phyloP scores from a whole-genome alignment of 495 filamentous ascomycete genomes.

The Xylaria cubensis region DNA sequence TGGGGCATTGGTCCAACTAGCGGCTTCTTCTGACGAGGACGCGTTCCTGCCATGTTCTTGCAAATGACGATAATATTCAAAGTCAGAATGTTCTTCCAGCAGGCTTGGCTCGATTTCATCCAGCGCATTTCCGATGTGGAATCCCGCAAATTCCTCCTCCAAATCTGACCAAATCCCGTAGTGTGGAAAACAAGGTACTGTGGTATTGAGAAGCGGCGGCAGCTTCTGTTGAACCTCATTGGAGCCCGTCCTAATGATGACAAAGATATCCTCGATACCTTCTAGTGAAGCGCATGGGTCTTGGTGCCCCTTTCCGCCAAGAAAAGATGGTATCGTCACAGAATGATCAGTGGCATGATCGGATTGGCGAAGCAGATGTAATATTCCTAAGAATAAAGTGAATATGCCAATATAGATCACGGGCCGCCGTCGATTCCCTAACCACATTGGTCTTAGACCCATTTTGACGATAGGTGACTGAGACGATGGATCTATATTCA shows the following conservation, averaged over 20 bases:
- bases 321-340: neutral
- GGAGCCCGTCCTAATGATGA: conserved; percentile 22
- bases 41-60: conserved; percentile 1
- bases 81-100: conserved; percentile 14
- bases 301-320: neutral
- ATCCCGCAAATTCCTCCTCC: conserved; percentile 22
- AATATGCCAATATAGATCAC: conserved; percentile 2
- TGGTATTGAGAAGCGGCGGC: conserved; percentile 22
- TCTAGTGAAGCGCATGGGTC: conserved; percentile 10
- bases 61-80: conserved; percentile 20
- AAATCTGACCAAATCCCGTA: conserved; percentile 25
- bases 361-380: neutral
- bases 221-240: conserved; percentile 22
- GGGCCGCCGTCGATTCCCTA: conserved; percentile 12
- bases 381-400: neutral
- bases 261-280: conserved; percentile 24
- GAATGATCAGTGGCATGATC: conserved; percentile 1
- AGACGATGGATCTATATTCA: neutral
- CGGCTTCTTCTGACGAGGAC: conserved; percentile 2
- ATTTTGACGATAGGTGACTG: neutral
- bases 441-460: neutral
- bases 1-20: conserved; percentile 8
- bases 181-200: conserved; percentile 10
- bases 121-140: conserved; percentile 17
- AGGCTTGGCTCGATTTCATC: conserved; percentile 19